Evolutionary conservation across 805 yeast species (phyloP).

Genomic region (Metschnikowia hibisci): DNA sequence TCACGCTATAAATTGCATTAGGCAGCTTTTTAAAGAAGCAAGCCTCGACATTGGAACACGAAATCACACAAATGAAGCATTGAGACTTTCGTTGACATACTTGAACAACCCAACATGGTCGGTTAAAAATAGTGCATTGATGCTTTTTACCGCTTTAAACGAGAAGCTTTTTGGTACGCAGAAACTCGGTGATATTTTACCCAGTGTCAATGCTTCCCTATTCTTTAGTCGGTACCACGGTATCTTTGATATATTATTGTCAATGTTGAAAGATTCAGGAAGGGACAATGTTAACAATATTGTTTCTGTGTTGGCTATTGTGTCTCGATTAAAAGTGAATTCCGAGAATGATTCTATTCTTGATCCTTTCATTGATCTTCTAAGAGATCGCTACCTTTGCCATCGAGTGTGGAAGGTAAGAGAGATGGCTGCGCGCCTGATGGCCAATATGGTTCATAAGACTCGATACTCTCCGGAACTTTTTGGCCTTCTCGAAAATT

Average conservation of each 20-base stretch:
- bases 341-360: constrained; percentile 48
- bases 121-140: constrained; percentile 84
- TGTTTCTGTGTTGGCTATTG: constrained; percentile 70
- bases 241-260: constrained; percentile 47
- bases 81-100: constrained; percentile 56
- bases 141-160: constrained; percentile 85
- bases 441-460: constrained; percentile 45
- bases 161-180: constrained; percentile 71
- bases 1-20: constrained; percentile 85
- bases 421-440: constrained; percentile 76
- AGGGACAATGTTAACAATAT: constrained; percentile 46
- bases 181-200: constrained; percentile 30
- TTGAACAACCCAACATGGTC: constrained; percentile 78
- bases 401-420: constrained; percentile 76
- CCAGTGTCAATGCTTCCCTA: constrained; percentile 50
- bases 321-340: constrained; percentile 64
- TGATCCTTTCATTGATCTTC: constrained; percentile 43
- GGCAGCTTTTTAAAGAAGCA: constrained; percentile 69
- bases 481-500: constrained; percentile 21
- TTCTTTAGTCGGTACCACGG: constrained; percentile 67
- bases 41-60: constrained; percentile 46
- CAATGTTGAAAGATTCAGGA: constrained; percentile 28
- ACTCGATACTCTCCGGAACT: constrained; percentile 14
- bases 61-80: constrained; percentile 40
- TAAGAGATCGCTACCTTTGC: constrained; percentile 35